These are phyloP conservation scores for Arachis stenosperma DNA, from an alignment of 306 rosid genomes.

Conservation along the genomic window DNA sequence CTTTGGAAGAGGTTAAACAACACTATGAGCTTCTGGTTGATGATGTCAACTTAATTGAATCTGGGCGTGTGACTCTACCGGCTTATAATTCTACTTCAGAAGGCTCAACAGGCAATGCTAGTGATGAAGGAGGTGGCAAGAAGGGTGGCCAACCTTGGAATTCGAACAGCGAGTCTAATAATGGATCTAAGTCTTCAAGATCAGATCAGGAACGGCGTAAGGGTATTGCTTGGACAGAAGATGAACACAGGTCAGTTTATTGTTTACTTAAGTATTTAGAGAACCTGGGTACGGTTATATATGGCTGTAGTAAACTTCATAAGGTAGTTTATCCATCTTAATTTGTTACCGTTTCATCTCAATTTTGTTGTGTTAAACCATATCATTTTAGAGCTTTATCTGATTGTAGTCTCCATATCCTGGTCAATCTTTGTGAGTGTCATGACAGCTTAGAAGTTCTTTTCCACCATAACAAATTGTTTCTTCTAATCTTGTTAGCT, in stretches of 20 bases:
- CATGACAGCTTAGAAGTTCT: slow-evolving; percentile 20
- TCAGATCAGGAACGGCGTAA: slow-evolving; percentile 90
- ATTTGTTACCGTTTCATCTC: slow-evolving; percentile 22
- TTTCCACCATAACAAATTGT: background rate
- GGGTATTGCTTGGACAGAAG: slow-evolving; percentile 97
- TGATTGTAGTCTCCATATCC: slow-evolving; percentile 20
- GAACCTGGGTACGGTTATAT: slow-evolving; percentile 9
- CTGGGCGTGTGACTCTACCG: slow-evolving; percentile 87
- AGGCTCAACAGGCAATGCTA: slow-evolving; percentile 66
- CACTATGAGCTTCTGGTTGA: slow-evolving; percentile 86
- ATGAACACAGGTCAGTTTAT: slow-evolving; percentile 76
- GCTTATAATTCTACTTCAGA: slow-evolving; percentile 80
- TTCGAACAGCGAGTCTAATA: slow-evolving; percentile 63
- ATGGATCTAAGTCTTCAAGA: slow-evolving; percentile 73
- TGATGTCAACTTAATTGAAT: slow-evolving; percentile 77
- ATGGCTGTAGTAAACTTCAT: slow-evolving; percentile 25
- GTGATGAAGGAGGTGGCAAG: slow-evolving; percentile 73
- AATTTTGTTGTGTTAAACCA: slow-evolving; percentile 9
- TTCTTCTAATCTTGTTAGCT: slow-evolving; percentile 31
- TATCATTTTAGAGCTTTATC: slow-evolving; percentile 29
- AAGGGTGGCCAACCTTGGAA: slow-evolving; percentile 53
- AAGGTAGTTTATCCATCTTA: slow-evolving; percentile 36
- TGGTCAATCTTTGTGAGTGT: slow-evolving; percentile 14
- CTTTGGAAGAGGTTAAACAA: slow-evolving; percentile 70
- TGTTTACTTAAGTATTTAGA: slow-evolving; percentile 3